Conservation (phyloP, 257 asterid genomes). For the Petrea volubilis region DNA sequence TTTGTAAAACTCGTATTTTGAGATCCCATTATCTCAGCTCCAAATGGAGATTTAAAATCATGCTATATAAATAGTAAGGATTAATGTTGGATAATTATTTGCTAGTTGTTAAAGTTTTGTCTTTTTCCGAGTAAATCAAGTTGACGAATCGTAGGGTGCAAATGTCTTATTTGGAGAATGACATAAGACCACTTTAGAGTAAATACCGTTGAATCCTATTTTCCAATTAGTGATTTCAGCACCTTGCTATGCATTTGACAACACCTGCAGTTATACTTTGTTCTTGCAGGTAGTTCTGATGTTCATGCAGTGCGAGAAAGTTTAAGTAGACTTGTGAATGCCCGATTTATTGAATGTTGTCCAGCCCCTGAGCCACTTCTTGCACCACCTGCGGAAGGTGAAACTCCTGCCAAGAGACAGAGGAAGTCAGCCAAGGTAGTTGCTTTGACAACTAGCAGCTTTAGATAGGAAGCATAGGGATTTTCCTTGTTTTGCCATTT, state of each 20-base stretch:
- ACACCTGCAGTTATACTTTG: slow-evolving; percentile 5
- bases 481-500: background rate
- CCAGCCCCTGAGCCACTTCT: slow-evolving; percentile 86
- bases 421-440: slow-evolving; percentile 59
- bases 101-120: background rate
- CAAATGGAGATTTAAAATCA: background rate
- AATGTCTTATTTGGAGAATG: slow-evolving; percentile 1
- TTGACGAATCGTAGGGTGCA: background rate
- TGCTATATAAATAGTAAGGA: background rate
- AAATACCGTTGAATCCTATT: background rate
- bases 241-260: slow-evolving; percentile 5
- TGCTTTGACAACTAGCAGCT: slow-evolving; percentile 7
- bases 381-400: slow-evolving; percentile 57
- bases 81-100: background rate
- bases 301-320: slow-evolving; percentile 40
- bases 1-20: background rate
- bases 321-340: slow-evolving; percentile 61
- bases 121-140: background rate
- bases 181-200: background rate
- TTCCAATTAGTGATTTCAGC: background rate
- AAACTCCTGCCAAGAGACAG: slow-evolving; percentile 46
- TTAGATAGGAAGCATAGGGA: background rate
- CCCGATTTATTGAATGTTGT: slow-evolving; percentile 81
- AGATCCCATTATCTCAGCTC: background rate
- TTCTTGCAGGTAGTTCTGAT: slow-evolving; percentile 53